Percentiles rank a stretch among this genome's conserved stretches.
Evolutionary conservation across 768 basidiomycete species (phyloP).

Genomic region (Tricholoma sp.): DNA sequence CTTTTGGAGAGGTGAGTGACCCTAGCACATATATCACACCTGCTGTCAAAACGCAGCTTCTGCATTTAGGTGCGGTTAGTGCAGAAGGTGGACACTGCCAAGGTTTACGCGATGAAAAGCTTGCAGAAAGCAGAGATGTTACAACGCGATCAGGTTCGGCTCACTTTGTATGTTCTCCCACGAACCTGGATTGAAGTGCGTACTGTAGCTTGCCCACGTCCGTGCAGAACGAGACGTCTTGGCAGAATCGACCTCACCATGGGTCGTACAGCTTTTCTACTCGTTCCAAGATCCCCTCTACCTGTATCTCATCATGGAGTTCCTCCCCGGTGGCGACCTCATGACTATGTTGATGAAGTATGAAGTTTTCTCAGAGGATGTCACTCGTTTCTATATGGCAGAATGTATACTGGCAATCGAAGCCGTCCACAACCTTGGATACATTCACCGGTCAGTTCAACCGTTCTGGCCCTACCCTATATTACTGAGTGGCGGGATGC

Average conservation of each 20-base stretch:
- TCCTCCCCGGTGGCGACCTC: slow-evolving; percentile 86
- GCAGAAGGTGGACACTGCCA: slow-evolving; percentile 95
- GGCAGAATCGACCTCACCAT: slow-evolving; percentile 93
- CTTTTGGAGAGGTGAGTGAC: slow-evolving; percentile 84
- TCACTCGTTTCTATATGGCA: slow-evolving; percentile 98
- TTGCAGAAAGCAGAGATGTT: slow-evolving; percentile 98
- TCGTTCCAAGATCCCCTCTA: slow-evolving; percentile 97
- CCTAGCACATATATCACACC: neutral
- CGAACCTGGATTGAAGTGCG: neutral
- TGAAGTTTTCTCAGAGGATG: slow-evolving; percentile 97
- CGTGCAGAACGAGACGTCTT: slow-evolving; percentile 95
- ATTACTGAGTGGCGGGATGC: slow-evolving; percentile 5
- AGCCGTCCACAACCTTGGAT: slow-evolving; percentile 97
- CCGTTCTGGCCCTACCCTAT: neutral
- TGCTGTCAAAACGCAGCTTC: slow-evolving; percentile 6
- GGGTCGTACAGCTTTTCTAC: slow-evolving; percentile 98
- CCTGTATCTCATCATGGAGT: slow-evolving; percentile 94
- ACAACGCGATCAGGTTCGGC: slow-evolving; percentile 91
- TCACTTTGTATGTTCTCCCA: neutral
- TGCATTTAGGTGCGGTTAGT: slow-evolving; percentile 76
- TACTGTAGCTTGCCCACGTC: slow-evolving; percentile 84
- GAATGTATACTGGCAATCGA: slow-evolving; percentile 98
- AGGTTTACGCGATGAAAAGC: slow-evolving; percentile 99
- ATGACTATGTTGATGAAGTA: slow-evolving; percentile 99
- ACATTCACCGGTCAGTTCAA: slow-evolving; percentile 84